Evolutionary conservation across 1,284 basidiomycete genomes (phyloP), one percentile per base, ranked within the genome.

Genomic region (Pseudozyma tsukubaensis): DNA sequence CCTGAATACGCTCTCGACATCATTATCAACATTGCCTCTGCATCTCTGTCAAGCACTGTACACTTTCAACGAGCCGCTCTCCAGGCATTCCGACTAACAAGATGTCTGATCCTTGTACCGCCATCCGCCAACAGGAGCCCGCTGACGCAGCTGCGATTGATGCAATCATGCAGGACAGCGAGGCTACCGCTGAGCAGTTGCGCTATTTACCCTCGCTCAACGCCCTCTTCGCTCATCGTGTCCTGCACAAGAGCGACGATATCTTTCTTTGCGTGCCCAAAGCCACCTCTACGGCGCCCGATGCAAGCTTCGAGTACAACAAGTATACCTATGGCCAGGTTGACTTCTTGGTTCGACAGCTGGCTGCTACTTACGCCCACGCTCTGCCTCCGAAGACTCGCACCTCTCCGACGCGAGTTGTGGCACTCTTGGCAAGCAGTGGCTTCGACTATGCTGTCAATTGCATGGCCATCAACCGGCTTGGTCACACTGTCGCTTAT

Each of bases 391-490:
- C 58, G 10, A 45, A 43, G 24, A 42, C 34, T 2, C 45, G 16
- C 3, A 43, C 21, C 16, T 21, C 54, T 9, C 18, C 59, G 5
- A 32, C 8, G 14, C 45, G 36, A 10, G 39, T 24, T 1, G 45
- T 70, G 16, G 67, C 40, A 3, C 32, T 59, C 37, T 42, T 44
- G n/a, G 56, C 54, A 12, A 24, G 19, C 43, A 61, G 50, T 39
- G 48, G 67, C 36, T 43, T 70, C 49, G 67, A 72, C 19, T 52
- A 53, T 5, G 34, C 43, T 18, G 11, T 72, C 40, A 44, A 56
- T 24, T 13, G 21, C 4, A 21, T 72, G 1, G 69, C 69, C 19
- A 32, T 67, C 36, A 43, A 44, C 29, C 63, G 53, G 13, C 50
- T 67, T 16, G 63, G 69, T 4, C 67, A 70, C 55, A 14, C 36